Base-by-base conservation (phyloP, 768 basidiomycete genomes). In the Ramaria sp. region DNA sequence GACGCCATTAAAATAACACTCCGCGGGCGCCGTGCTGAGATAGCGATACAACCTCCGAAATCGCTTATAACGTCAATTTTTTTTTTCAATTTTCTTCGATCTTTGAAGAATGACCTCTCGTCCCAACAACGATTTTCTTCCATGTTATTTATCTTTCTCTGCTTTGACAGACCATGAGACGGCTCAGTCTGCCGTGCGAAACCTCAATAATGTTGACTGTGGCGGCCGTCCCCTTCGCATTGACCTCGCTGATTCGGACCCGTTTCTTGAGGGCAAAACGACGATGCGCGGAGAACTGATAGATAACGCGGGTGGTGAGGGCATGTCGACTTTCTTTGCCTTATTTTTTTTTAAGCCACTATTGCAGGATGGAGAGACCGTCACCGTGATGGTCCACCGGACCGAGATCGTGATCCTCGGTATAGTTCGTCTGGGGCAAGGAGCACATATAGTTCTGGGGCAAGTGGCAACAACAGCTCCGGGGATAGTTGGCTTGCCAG, bases 141-240 rank as follows among this genome's bases (percentile, higher is more conserved):
- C 2, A 5, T 27, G 3, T 2, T 27, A 27, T 37, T 63, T 45
- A 65, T 27, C 37, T 50, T 50, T 17, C 1, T 12, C 2, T 9
- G 5, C 42, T 43, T 13, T 3, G 3, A 4, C 54, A 72, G 96
- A 99, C 71, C 90, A 95, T 69, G 94, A 96, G 71, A 98, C 96
- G 22, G 96, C 96, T 7, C 71, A 82, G 24, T 95, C 92, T 51
- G 96, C 96, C 49, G 91, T 99, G 15, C 85, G 96, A 64, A 99
- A 98, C 67, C 80, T 99, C 50, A 92, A 96, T 70, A 91, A 89
- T 59, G 82, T 82, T 51, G 91, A 92, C 63, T 88, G 97, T 33
- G 91, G 89, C 56, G 96, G 96, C 3, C 83, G 96, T 9, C 87
- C 89, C 1, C 76, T 99, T 45, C 84, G 94, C 50, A 94, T 99